Conservation (phyloP, 2,329 filamentous ascomycete species). For the Diaporthe sp. region DNA sequence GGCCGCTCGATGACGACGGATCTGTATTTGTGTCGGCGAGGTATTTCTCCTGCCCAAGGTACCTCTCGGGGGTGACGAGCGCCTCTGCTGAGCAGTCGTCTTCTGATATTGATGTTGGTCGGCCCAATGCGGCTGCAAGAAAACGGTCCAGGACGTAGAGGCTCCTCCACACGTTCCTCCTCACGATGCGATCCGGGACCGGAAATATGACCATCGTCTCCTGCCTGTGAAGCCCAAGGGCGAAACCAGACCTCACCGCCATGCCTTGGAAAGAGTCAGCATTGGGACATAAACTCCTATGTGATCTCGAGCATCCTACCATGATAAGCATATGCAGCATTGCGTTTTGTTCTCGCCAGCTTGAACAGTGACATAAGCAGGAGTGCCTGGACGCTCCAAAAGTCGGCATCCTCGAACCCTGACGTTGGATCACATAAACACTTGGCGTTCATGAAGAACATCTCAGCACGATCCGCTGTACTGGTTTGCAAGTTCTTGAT, state of each 20-base stretch:
- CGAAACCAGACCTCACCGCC: slow-evolving; percentile 73
- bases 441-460: slow-evolving; percentile 72
- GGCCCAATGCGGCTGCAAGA: slow-evolving; percentile 71
- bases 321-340: slow-evolving; percentile 72
- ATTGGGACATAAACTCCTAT: neutral
- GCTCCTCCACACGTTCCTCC: slow-evolving; percentile 73
- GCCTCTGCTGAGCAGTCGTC: slow-evolving; percentile 70
- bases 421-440: slow-evolving; percentile 58
- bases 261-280: slow-evolving; percentile 58
- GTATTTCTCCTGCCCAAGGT: slow-evolving; percentile 33
- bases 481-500: slow-evolving; percentile 63
- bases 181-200: slow-evolving; percentile 57
- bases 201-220: slow-evolving; percentile 69
- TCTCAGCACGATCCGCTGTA: slow-evolving; percentile 67
- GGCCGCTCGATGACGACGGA: slow-evolving; percentile 46
- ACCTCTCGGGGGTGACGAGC: slow-evolving; percentile 45
- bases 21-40: slow-evolving; percentile 40
- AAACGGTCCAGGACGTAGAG: slow-evolving; percentile 75
- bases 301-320: slow-evolving; percentile 54
- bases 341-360: slow-evolving; percentile 71
- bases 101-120: slow-evolving; percentile 72
- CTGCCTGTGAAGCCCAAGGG: slow-evolving; percentile 72
- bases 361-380: slow-evolving; percentile 75
- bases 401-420: slow-evolving; percentile 71
- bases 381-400: slow-evolving; percentile 75